Evolutionary conservation across 2,329 filamentous ascomycete species (phyloP).

Genomic region (Laburnicola sp.): DNA sequence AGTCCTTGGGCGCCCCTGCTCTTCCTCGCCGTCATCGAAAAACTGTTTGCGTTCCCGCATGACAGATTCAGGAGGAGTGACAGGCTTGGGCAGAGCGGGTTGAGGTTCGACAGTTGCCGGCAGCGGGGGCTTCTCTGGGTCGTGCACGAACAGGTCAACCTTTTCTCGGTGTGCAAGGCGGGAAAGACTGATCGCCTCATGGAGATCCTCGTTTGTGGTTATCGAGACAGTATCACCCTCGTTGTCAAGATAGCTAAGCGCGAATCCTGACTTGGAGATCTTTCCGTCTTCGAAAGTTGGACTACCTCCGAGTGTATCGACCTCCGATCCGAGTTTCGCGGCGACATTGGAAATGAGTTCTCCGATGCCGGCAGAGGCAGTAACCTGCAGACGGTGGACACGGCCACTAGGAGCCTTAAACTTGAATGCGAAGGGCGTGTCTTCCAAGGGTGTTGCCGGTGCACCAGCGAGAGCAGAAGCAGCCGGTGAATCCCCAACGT

Average conservation of each 20-base stretch:
- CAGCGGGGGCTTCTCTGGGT: conserved; percentile 87
- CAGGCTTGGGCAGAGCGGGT: conserved; percentile 54
- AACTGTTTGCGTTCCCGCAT: conserved; percentile 52
- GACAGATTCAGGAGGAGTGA: conserved; percentile 58
- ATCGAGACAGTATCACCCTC: conserved; percentile 97
- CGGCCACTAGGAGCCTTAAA: conserved; percentile 97
- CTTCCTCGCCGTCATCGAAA: conserved; percentile 61
- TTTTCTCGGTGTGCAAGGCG: conserved; percentile 80
- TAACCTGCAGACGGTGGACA: conserved; percentile 87
- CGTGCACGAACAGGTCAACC: conserved; percentile 95
- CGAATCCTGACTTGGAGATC: conserved; percentile 77
- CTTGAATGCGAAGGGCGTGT: conserved; percentile 92
- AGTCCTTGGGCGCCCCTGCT: conserved; percentile 47
- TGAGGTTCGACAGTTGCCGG: conserved; percentile 64
- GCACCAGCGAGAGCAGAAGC: conserved; percentile 66
- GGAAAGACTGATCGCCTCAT: conserved; percentile 85
- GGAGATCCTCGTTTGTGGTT: conserved; percentile 88
- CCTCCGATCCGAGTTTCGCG: conserved; percentile 81
- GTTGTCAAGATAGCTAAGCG: conserved; percentile 93
- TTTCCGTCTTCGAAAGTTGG: conserved; percentile 78
- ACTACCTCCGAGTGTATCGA: conserved; percentile 79
- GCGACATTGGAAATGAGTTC: conserved; percentile 77
- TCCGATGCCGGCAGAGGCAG: conserved; percentile 76
- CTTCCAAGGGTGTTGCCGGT: conserved; percentile 58
- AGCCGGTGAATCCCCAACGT: conserved; percentile 76